Evolutionary conservation across 2,329 filamentous ascomycete genomes (phyloP), one percentile per base, ranked within the genome.

Genomic region (Penicillium sp.): DNA sequence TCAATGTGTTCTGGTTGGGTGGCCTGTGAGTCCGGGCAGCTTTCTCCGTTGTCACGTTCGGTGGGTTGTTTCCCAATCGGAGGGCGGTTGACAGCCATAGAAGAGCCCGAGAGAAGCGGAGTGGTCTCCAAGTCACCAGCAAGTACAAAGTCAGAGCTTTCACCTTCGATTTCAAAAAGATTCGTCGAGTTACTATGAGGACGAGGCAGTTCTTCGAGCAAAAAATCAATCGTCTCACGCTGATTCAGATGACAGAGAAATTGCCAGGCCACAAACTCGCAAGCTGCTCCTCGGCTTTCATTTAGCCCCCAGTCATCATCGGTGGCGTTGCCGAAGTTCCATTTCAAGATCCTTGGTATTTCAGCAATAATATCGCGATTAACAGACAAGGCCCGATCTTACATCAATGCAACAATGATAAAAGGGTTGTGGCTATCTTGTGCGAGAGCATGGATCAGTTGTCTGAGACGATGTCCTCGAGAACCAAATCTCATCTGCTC

Each of bases 201-300:
- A 10, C 44, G 47, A 7, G 58, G 62, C 24, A 85, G 71, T 60
- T 85, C 82, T 46, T 78, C 75, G 7, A 85, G 73, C 23, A 85
- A 70, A 48, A 76, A 80, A 41, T 84, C 80, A 33, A 86, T 84
- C 7, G 79, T 76, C 51, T 86, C 83, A 24, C 75, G 69, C 48
- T 83, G 78, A 9, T 80, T 79, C 36, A 85, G 67, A 54, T 78
- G 78, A 23, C 79, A 79, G 20, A 85, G 68, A 51, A 84, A 84
- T 45, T 83, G 79, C 81, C 82, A 84, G n/a, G 83, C 83, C 7
- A 85, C 78, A 49, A 82, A 78, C 66, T 86, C 83, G 60, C 83
- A 85, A 4, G 83, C 82, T 62, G 78, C 75, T 12, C 79, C 82
- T 56, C 82, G 75, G 8, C 79, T 80, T 60, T 80, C 75, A 49